Evolutionary conservation across 164 flowering plant species (phyloP).

Genomic region (Tetracentron sinense): DNA sequence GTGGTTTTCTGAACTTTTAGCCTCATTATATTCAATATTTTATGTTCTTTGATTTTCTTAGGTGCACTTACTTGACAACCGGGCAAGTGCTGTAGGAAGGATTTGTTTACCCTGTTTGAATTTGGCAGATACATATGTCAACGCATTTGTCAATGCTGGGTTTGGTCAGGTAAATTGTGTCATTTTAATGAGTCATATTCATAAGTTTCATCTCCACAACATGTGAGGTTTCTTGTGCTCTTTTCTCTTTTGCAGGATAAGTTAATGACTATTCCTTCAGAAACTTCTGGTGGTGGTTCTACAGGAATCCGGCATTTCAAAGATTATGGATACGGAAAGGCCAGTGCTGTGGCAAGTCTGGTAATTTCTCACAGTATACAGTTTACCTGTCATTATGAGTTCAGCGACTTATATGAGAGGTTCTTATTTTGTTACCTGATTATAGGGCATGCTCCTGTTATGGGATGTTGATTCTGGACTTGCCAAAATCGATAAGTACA

Average conservation of each 20-base stretch:
- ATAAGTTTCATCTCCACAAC: no score
- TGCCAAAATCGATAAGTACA: conserved; percentile 84
- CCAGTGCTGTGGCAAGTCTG: conserved; percentile 99
- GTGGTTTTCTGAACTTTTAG: no score
- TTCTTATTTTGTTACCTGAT: conserved; percentile 6
- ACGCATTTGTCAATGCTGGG: conserved; percentile 99
- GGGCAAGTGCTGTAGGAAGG: conserved; percentile 92
- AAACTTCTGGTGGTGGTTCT: conserved; percentile 64
- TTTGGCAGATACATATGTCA: conserved; percentile 95
- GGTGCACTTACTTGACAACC: conserved; percentile 97
- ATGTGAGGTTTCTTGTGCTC: no score
- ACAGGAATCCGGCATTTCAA: conserved; percentile 93
- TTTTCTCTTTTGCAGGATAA: conserved; percentile 60
- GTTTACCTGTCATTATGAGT: not conserved
- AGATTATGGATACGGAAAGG: conserved; percentile 95
- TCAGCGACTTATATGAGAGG: not conserved
- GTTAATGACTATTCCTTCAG: conserved; percentile 86
- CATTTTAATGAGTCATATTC: no score
- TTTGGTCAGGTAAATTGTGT: conserved; percentile 98
- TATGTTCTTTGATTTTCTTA: no score
- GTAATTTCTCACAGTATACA: conserved; percentile 32
- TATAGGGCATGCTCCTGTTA: conserved; percentile 83
- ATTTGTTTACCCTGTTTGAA: conserved; percentile 95
- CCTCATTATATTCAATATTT: no score
- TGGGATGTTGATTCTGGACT: conserved; percentile 99